A percentile compares a stretch with the other conserved stretches of the same genome.
Conservation (phyloP, 495 filamentous ascomycete genomes). For the Penicillium psychrofluorescens region DNA sequence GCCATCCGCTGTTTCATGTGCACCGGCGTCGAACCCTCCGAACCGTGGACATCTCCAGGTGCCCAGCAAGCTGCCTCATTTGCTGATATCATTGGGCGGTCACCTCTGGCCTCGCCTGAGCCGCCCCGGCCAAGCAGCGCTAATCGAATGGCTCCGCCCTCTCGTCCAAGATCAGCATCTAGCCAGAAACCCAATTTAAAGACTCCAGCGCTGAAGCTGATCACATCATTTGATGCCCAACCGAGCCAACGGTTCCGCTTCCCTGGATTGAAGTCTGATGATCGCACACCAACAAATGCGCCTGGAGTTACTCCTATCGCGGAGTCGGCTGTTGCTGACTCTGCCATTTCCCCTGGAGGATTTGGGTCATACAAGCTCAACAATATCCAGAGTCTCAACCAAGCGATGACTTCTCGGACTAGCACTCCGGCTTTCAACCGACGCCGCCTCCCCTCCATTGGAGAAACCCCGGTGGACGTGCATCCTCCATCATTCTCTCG, state of each 20-base stretch:
- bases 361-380: constrained; percentile 62
- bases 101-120: constrained; percentile 41
- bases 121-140: constrained; percentile 21
- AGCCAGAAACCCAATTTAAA: constrained; percentile 49
- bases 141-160: constrained; percentile 16
- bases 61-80: constrained; percentile 56
- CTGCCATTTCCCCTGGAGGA: constrained; percentile 71
- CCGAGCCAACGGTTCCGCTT: constrained; percentile 56
- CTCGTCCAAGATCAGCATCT: constrained; percentile 18
- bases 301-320: constrained; percentile 83
- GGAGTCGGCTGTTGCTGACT: constrained; percentile 81
- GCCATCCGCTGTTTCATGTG: constrained; percentile 91
- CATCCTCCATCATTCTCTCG: constrained; percentile 41
- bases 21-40: constrained; percentile 65
- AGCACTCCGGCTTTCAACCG: constrained; percentile 63
- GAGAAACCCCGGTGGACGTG: constrained; percentile 61
- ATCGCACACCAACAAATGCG: constrained; percentile 68
- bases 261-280: constrained; percentile 57
- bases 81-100: constrained; percentile 24
- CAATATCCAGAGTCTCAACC: constrained; percentile 46
- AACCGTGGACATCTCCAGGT: constrained; percentile 78
- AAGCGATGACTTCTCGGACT: constrained; percentile 67
- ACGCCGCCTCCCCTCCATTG: constrained; percentile 74
- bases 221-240: constrained; percentile 73
- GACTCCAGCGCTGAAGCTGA: constrained; percentile 82